These are phyloP conservation scores for Aspergillus hancockii DNA, from an alignment of 495 filamentous ascomycete genomes.

Conservation along the genomic window DNA sequence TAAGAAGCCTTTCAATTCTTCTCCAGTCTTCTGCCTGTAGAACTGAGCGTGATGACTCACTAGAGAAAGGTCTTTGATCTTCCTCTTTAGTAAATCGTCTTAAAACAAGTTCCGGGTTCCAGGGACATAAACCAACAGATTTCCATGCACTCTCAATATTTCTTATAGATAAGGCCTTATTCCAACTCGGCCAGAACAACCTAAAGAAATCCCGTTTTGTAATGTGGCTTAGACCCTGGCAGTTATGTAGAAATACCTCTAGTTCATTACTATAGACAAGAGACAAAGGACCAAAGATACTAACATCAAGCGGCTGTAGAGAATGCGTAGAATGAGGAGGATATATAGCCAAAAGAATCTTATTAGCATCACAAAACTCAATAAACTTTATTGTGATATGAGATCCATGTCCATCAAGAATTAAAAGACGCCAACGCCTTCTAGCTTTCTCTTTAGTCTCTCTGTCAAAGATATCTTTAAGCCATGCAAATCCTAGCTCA, in stretches of 20 bases:
- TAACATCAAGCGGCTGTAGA: conserved; percentile 12
- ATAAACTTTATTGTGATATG: conserved; percentile 11
- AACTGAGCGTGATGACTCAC: conserved; percentile 1
- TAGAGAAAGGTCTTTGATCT: not conserved
- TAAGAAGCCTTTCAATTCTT: conserved; percentile 8
- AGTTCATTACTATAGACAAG: conserved; percentile 3
- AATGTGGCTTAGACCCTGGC: not conserved
- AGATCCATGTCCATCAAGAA: conserved; percentile 13
- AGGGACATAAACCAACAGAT: not conserved
- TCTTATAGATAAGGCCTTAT: not conserved
- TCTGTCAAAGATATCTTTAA: conserved; percentile 5
- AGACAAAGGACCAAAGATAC: conserved; percentile 3
- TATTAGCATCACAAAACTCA: conserved; percentile 12
- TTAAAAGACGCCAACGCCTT: conserved; percentile 7
- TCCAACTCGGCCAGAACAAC: conserved; percentile 1
- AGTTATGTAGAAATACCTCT: not conserved
- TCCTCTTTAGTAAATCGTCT: not conserved
- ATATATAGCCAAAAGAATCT: conserved; percentile 9
- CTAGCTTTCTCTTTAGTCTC: conserved; percentile 11
- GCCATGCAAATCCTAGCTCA: conserved; percentile 10
- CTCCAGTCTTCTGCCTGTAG: conserved; percentile 9
- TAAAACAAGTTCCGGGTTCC: conserved; percentile 8
- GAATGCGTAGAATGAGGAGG: conserved; percentile 13
- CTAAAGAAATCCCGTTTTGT: conserved; percentile 10
- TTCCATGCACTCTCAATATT: conserved; percentile 7